Evolutionary conservation across 148 eudicot genomes (phyloP).

Genomic region (Chenopodium formosanum): DNA sequence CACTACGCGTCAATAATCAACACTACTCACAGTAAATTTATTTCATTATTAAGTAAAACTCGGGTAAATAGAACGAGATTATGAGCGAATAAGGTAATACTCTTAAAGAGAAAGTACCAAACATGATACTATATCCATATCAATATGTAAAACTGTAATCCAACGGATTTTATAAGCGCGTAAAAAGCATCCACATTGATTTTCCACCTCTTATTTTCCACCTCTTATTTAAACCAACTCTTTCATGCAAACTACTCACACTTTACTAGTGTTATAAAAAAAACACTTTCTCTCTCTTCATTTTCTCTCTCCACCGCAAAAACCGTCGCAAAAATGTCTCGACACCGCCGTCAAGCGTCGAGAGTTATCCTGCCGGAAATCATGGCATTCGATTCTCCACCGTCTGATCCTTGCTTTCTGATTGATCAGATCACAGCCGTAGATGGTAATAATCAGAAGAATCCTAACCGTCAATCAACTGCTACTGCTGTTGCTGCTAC

Average conservation of each 20-base stretch:
- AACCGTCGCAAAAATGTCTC: constrained; percentile 17
- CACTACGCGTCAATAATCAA: too few species aligned
- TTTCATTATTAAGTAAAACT: too few species aligned
- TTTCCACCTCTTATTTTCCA: constrained; percentile 15
- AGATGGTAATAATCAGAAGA: not conserved
- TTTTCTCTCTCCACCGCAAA: constrained; percentile 8
- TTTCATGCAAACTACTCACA: too few species aligned
- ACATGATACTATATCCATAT: not conserved
- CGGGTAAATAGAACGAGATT: not conserved
- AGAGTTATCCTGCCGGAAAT: not conserved
- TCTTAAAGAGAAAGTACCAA: not conserved
- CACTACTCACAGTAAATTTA: too few species aligned
- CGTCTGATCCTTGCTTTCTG: not conserved
- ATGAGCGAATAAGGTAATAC: too few species aligned
- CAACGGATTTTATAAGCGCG: constrained; percentile 8
- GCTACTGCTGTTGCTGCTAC: not conserved
- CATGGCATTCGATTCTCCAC: not conserved
- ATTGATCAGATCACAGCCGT: constrained; percentile 17
- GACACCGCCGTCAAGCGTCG: constrained; percentile 25
- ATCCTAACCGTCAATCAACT: not conserved
- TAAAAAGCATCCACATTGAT: not conserved
- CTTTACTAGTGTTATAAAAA: too few species aligned
- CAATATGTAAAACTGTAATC: not conserved
- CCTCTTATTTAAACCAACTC: constrained; percentile 10
- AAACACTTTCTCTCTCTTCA: not conserved